A percentile compares a stretch with the other conserved stretches of the same genome.
Conservation (phyloP, 441 rosid species). For the Pelargonium fulgidum region DNA sequence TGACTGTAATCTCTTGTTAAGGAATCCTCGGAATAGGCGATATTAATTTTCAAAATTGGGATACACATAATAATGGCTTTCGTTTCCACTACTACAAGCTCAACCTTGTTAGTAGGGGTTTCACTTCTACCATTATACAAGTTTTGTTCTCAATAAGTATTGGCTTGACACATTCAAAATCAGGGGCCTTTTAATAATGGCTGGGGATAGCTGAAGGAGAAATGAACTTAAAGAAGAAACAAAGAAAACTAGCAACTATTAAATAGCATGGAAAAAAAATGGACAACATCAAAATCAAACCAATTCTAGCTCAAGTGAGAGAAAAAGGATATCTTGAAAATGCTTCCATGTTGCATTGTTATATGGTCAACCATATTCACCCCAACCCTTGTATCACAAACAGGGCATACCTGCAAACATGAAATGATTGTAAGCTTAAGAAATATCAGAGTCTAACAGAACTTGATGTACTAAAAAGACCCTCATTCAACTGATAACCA, state of each 20-base stretch:
- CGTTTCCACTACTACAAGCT: no score
- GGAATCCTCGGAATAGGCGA: conserved; percentile 24
- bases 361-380: conserved; percentile 38
- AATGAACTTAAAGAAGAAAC: conserved; percentile 8
- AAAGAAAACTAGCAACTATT: background rate
- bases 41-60: no score
- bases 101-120: no score
- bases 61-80: no score
- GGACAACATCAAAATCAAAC: background rate
- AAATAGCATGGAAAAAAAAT: background rate
- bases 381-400: conserved; percentile 31
- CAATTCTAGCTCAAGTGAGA: background rate
- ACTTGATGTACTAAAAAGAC: background rate
- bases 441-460: background rate
- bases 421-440: conserved; percentile 4
- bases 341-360: conserved; percentile 30
- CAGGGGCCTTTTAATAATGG: background rate
- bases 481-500: conserved; percentile 9
- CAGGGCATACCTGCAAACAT: conserved; percentile 35
- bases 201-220: background rate
- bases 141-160: no score
- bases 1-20: conserved; percentile 42
- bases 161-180: no score
- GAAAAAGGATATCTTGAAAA: conserved; percentile 41
- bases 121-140: no score